A percentile compares a stretch with the other conserved stretches of the same genome.
Conservation (phyloP, 371 early-diverging fungal species). For the Mortierella polycephala region DNA sequence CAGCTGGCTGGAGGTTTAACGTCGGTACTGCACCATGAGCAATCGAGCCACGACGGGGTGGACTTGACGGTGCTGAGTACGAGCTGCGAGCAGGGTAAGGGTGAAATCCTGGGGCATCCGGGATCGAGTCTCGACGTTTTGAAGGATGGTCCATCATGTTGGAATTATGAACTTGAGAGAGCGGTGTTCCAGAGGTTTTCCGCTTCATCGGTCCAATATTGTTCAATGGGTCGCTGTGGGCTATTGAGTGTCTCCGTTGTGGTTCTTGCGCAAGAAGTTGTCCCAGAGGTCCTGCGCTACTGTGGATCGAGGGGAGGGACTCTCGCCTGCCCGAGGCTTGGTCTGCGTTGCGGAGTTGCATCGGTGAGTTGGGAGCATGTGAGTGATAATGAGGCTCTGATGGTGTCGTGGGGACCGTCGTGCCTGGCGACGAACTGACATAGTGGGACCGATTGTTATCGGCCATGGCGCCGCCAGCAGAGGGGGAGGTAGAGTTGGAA, state of each 20-base stretch:
- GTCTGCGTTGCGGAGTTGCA: conserved; percentile 21
- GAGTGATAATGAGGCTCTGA: conserved; percentile 5
- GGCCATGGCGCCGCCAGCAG: neutral
- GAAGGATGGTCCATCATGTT: conserved; percentile 27
- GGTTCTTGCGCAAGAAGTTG: conserved; percentile 56
- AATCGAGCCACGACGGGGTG: conserved; percentile 56
- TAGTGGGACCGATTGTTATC: conserved; percentile 20
- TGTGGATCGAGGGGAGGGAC: conserved; percentile 56
- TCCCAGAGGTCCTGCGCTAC: conserved; percentile 35
- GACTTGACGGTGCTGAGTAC: conserved; percentile 70
- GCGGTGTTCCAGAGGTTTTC: conserved; percentile 37
- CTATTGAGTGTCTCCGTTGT: conserved; percentile 70
- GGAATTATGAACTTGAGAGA: conserved; percentile 53
- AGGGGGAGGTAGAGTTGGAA: neutral
- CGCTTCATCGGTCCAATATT: conserved; percentile 35
- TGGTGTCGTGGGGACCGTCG: conserved; percentile 11
- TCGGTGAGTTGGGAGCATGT: conserved; percentile 23
- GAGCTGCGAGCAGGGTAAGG: conserved; percentile 54
- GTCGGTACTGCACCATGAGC: conserved; percentile 33
- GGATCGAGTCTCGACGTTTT: conserved; percentile 49
- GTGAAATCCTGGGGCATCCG: conserved; percentile 32
- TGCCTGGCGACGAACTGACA: conserved; percentile 17
- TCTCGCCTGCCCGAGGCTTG: conserved; percentile 56
- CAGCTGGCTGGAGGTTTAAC: conserved; percentile 40
- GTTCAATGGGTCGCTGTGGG: conserved; percentile 55